phyloP scores from a whole-genome alignment of 164 flowering plant genomes.

The Liquidambar formosana region DNA sequence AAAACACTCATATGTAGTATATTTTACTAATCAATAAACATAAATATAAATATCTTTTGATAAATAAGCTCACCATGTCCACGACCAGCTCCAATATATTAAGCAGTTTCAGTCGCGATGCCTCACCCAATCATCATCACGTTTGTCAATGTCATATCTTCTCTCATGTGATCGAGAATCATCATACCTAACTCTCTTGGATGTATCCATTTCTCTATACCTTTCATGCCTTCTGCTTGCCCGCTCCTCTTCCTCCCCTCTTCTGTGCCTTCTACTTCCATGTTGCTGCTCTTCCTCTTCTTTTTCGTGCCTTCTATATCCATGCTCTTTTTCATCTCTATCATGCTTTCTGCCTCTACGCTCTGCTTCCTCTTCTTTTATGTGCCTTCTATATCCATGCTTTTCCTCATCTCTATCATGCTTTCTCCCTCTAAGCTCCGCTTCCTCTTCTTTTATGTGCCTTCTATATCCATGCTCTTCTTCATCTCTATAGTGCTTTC shows the following conservation, averaged over 20 bases:
- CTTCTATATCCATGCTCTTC: slow-evolving; percentile 21
- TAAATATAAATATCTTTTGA: background rate
- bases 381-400: too few species aligned
- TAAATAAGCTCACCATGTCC: slow-evolving; percentile 5
- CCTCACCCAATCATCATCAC: slow-evolving; percentile 25
- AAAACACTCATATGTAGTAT: too few species aligned
- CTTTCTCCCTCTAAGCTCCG: too few species aligned
- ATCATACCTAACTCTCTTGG: slow-evolving; percentile 49
- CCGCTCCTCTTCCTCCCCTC: slow-evolving; percentile 21
- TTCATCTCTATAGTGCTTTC: slow-evolving; percentile 18
- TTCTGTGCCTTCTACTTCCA: slow-evolving; percentile 17
- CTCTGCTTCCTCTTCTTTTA: too few species aligned
- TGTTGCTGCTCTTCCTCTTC: slow-evolving; percentile 5
- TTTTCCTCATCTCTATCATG: too few species aligned
- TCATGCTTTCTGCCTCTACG: too few species aligned
- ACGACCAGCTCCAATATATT: background rate
- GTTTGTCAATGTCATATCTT: slow-evolving; percentile 25
- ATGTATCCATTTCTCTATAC: slow-evolving; percentile 26
- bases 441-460: slow-evolving; percentile 17
- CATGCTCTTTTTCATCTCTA: too few species aligned
- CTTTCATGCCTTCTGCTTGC: slow-evolving; percentile 6
- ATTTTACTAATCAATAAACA: too few species aligned
- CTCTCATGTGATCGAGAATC: slow-evolving; percentile 36
- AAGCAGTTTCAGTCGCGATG: slow-evolving; percentile 3
- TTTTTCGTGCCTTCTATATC: too few species aligned